Evolutionary conservation across 257 asterid genomes (phyloP), one percentile per base, ranked within the genome.

Genomic region (Plantago major): DNA sequence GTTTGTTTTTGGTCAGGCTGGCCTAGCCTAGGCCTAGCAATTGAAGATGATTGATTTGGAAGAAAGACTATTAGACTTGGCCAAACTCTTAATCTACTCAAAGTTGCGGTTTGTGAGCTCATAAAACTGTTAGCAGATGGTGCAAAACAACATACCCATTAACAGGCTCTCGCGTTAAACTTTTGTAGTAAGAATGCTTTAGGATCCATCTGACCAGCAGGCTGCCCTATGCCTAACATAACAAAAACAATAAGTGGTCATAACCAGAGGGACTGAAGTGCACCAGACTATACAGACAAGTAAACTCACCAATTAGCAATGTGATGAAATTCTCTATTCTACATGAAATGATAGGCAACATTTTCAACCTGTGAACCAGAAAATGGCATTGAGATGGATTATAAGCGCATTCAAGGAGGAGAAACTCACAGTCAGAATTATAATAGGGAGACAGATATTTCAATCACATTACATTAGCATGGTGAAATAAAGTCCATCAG

Each of bases 181-280:
- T 84, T n/a, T 76, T 92, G 99, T 52, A 92, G 95, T 75, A 84
- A 66, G 78, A 78, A 89, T 51, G 97, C 97, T 81, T 89, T 92
- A 33, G 97, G 99, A 80, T 92, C 99, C 99, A 89, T 89, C 82
- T 89, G 95, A 68, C 97, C 96, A 42, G 95, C 85, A 67, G 99
- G 97, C 76, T 81, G 83, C 65, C 97, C 99, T n/a, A 92, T 84
- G 57, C 97, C 99, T 92, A 70, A 73, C 55, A 63, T 51, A 57
- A 60, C 61, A 48, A 52, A 38, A 38, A 60, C 43, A 57, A 28
- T 10, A 26, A 53, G 33, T 26, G 42, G 42, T 53, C 19, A 26
- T 10, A 19, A 0, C 9, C 6, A 45, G 67, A 44, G 42, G 43
- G 45, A 60, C 28, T 19, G 52, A 60, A 48, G 68, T n/a, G 55